phyloP scores from a whole-genome alignment of 1,139 yeast genomes.

The Entelexis paramagnoliae region DNA sequence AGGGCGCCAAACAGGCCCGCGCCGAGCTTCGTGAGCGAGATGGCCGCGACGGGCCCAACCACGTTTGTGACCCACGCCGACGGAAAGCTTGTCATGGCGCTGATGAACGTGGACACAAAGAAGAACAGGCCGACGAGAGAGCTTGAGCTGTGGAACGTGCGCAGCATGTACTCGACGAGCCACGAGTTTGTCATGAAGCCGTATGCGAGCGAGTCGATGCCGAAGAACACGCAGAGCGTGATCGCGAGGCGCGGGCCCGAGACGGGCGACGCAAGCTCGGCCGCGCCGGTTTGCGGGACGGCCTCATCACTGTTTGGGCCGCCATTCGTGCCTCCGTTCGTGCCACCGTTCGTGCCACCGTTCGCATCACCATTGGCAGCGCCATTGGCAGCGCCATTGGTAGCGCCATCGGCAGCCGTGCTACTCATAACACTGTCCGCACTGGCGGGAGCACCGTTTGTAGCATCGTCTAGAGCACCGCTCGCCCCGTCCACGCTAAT shows the following conservation, averaged over 20 bases:
- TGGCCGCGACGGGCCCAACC: constrained; percentile 72
- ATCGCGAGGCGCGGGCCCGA: constrained; percentile 5
- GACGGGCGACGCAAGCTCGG: constrained; percentile 2
- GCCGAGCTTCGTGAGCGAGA: constrained; percentile 67
- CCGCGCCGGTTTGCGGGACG: background rate
- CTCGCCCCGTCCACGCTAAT: background rate
- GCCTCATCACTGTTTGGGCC: background rate
- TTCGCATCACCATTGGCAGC: background rate
- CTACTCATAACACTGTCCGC: background rate
- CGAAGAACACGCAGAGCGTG: constrained; percentile 36
- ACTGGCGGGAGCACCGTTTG: background rate
- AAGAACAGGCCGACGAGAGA: constrained; percentile 42
- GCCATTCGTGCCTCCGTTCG: no score
- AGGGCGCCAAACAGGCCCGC: constrained; percentile 57
- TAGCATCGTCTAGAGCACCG: background rate
- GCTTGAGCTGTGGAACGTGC: constrained; percentile 28
- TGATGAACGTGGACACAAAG: constrained; percentile 50
- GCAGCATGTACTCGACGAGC: constrained; percentile 64
- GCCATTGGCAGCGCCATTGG: background rate
- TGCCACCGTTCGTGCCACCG: no score
- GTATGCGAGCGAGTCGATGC: constrained; percentile 69
- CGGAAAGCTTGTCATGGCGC: constrained; percentile 56
- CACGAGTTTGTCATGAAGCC: constrained; percentile 85
- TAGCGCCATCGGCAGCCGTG: background rate
- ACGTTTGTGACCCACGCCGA: constrained; percentile 57